Conservation (phyloP, 2,329 filamentous ascomycete genomes). For the Rutstroemia sydowiana region DNA sequence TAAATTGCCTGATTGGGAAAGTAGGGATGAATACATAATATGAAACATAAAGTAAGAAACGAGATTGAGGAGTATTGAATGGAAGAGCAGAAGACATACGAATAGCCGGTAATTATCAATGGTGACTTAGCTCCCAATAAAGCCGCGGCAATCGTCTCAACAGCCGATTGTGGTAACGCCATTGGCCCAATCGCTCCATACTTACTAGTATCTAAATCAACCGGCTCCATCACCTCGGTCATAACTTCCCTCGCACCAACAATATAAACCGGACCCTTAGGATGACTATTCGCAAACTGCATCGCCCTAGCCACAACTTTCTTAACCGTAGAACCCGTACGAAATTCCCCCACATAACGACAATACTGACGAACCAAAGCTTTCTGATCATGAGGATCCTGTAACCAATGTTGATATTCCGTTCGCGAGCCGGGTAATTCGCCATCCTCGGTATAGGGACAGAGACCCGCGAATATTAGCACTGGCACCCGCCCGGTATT, state of each 20-base stretch:
- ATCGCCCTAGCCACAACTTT: neutral
- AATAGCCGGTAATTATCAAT: conserved; percentile 63
- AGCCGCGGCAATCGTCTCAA: neutral
- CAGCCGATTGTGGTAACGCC: neutral
- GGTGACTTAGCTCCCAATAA: conserved; percentile 35
- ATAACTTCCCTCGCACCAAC: neutral
- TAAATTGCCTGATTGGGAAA: too few relatives aligned
- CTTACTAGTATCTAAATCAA: neutral
- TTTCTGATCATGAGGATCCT: conserved; percentile 1
- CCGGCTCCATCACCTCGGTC: neutral
- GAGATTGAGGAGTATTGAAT: too few relatives aligned
- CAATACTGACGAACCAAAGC: neutral
- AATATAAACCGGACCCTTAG: neutral
- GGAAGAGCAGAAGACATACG: too few relatives aligned
- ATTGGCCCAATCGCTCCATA: neutral
- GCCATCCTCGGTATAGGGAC: neutral
- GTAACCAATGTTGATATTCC: conserved; percentile 2
- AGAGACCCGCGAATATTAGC: neutral
- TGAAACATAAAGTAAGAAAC: too few relatives aligned
- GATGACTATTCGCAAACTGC: conserved; percentile 3
- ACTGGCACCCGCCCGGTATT: conserved; percentile 2
- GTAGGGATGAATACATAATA: too few relatives aligned
- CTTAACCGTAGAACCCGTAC: neutral
- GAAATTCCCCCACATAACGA: conserved; percentile 2
- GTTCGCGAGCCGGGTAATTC: neutral